These are phyloP conservation scores for Millerozyma acaciae DNA, from an alignment of 805 yeast genomes.

Conservation along the genomic window DNA sequence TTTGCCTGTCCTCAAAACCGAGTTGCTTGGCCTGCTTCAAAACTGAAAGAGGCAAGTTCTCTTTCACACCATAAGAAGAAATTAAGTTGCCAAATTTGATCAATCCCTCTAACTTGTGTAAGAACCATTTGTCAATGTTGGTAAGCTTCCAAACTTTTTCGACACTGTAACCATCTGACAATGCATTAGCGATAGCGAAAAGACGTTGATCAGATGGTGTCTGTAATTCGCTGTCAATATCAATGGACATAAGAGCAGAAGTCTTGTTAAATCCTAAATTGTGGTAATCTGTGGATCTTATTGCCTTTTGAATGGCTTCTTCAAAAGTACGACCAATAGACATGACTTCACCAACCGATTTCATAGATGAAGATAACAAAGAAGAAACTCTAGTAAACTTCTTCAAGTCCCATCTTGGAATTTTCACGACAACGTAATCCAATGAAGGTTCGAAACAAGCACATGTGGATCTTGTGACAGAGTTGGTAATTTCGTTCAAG, in stretches of 20 bases:
- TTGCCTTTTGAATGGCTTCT: conserved; percentile 96
- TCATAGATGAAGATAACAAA: conserved; percentile 93
- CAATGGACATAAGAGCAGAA: conserved; percentile 81
- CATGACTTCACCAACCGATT: conserved; percentile 99
- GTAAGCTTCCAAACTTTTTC: conserved; percentile 90
- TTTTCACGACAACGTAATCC: conserved; percentile 94
- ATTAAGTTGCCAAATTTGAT: conserved; percentile 67
- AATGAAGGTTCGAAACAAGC: conserved; percentile 97
- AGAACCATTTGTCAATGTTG: conserved; percentile 94
- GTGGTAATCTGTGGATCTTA: conserved; percentile 94
- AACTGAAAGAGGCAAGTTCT: conserved; percentile 56
- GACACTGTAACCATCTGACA: conserved; percentile 82
- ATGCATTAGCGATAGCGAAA: conserved; percentile 94
- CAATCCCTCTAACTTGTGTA: conserved; percentile 76
- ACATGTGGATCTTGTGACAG: conserved; percentile 92
- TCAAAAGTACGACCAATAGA: conserved; percentile 97
- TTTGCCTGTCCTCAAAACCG: conserved; percentile 95
- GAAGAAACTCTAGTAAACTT: conserved; percentile 95
- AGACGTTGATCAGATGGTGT: conserved; percentile 97
- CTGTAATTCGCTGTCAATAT: conserved; percentile 87
- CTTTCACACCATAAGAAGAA: conserved; percentile 52
- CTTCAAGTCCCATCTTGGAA: conserved; percentile 97
- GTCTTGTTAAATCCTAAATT: conserved; percentile 91
- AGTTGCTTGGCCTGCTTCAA: conserved; percentile 89
- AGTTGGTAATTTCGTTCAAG: conserved; percentile 91